A percentile compares a stretch with the other conserved stretches of the same genome.
Conservation (phyloP, 371 early-diverging fungal genomes). For the Mortierella sp. region DNA sequence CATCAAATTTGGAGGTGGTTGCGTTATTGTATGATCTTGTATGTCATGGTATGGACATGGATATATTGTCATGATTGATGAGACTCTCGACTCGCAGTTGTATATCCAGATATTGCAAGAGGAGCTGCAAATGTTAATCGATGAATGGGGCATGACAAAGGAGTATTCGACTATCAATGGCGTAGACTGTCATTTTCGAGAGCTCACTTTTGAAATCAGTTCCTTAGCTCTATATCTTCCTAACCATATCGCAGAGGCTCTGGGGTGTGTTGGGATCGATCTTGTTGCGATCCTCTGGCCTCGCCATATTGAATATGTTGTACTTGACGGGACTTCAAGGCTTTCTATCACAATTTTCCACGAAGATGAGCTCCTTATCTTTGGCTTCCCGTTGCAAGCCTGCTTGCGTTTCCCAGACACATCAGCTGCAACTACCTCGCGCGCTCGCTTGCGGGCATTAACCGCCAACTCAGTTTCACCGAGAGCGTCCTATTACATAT, state of each 20-base stretch:
- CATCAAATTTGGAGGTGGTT: too few relatives aligned
- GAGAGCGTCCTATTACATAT: neutral
- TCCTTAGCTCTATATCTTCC: too few relatives aligned
- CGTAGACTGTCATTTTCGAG: too few relatives aligned
- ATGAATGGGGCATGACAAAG: too few relatives aligned
- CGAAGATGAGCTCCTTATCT: neutral
- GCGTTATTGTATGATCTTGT: too few relatives aligned
- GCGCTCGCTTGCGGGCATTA: neutral
- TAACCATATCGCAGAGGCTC: neutral
- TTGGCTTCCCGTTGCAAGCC: neutral
- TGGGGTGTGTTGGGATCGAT: neutral
- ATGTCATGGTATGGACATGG: too few relatives aligned
- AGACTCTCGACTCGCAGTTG: too few relatives aligned
- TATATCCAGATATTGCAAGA: too few relatives aligned
- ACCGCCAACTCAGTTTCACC: neutral
- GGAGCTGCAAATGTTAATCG: too few relatives aligned
- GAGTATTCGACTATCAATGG: too few relatives aligned
- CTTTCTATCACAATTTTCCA: neutral
- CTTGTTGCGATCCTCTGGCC: neutral
- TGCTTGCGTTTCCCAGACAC: neutral
- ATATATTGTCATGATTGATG: too few relatives aligned
- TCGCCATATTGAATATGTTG: neutral
- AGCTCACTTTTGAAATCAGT: too few relatives aligned
- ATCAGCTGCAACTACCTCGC: neutral
- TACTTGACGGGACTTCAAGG: neutral